A percentile compares a stretch with the other conserved stretches of the same genome.
Evolutionary conservation across 2,329 filamentous ascomycete genomes (phyloP).

Genomic region (Claviceps fusiformis): DNA sequence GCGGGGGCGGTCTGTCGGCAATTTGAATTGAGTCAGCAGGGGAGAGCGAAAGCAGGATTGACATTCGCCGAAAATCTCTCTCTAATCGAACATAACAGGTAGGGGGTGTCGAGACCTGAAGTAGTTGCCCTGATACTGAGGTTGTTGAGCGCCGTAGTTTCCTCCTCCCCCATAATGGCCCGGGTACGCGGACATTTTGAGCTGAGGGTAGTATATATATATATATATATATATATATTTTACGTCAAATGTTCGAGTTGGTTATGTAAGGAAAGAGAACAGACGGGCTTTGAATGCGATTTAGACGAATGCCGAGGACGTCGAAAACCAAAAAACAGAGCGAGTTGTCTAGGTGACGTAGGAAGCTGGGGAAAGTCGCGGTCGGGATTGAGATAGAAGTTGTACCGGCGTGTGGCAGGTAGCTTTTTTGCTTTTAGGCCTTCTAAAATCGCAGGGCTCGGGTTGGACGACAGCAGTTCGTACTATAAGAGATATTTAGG

Average conservation of each 20-base stretch:
- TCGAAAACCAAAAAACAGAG: not conserved
- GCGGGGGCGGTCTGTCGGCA: slow-evolving; percentile 4
- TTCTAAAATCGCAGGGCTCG: not conserved
- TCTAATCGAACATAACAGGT: not conserved
- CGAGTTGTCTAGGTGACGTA: not conserved
- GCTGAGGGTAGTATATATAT: too few relatives aligned
- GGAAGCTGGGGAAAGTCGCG: not conserved
- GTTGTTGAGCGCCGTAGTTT: slow-evolving; percentile 25
- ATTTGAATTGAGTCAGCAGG: not conserved
- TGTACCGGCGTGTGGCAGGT: not conserved
- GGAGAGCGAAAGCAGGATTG: not conserved
- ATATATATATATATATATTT: too few relatives aligned
- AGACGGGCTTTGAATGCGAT: not conserved
- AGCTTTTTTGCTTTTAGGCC: not conserved
- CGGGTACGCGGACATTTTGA: slow-evolving; percentile 50
- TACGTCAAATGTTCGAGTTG: not conserved
- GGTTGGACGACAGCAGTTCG: not conserved
- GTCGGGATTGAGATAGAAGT: not conserved
- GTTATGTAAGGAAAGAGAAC: not conserved
- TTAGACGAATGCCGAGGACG: not conserved
- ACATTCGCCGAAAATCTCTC: not conserved
- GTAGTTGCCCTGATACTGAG: slow-evolving; percentile 25
- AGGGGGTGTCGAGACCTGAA: slow-evolving; percentile 7
- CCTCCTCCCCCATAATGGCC: slow-evolving; percentile 33
- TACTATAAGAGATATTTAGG: not conserved